These are phyloP conservation scores for Candida sp. DNA, from an alignment of 1,139 yeast species.

Conservation along the genomic window DNA sequence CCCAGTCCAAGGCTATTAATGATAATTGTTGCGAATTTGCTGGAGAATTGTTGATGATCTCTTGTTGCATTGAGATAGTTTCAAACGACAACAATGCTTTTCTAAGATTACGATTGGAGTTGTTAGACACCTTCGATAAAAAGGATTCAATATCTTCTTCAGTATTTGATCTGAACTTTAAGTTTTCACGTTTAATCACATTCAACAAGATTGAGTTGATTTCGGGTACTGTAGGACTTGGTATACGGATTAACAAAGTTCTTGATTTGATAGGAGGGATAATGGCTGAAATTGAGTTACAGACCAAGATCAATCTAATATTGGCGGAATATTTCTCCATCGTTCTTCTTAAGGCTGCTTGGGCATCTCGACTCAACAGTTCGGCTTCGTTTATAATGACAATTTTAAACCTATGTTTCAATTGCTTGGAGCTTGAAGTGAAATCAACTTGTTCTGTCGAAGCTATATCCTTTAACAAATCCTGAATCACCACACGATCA, in stretches of 20 bases:
- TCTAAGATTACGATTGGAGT: constrained; percentile 71
- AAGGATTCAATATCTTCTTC: constrained; percentile 36
- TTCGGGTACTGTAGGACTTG: constrained; percentile 71
- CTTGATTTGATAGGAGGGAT: constrained; percentile 95
- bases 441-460: constrained; percentile 93
- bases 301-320: constrained; percentile 77
- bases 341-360: constrained; percentile 94
- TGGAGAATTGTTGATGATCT: constrained; percentile 33
- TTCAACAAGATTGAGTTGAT: constrained; percentile 49
- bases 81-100: constrained; percentile 78
- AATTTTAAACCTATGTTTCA: constrained; percentile 78
- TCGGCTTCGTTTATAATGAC: constrained; percentile 96
- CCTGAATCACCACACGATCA: constrained; percentile 93
- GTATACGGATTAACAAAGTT: constrained; percentile 78
- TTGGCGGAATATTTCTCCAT: constrained; percentile 96
- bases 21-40: constrained; percentile 26
- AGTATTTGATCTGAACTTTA: constrained; percentile 36
- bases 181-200: constrained; percentile 57
- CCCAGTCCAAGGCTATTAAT: constrained; percentile 76
- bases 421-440: constrained; percentile 30
- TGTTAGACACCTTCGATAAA: constrained; percentile 49
- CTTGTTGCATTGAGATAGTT: constrained; percentile 77
- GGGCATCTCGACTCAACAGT: constrained; percentile 89
- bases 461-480: constrained; percentile 88
- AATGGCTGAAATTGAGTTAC: constrained; percentile 87